Conservation (phyloP, 1,139 yeast species). For the Saccharomyces hybrid region DNA sequence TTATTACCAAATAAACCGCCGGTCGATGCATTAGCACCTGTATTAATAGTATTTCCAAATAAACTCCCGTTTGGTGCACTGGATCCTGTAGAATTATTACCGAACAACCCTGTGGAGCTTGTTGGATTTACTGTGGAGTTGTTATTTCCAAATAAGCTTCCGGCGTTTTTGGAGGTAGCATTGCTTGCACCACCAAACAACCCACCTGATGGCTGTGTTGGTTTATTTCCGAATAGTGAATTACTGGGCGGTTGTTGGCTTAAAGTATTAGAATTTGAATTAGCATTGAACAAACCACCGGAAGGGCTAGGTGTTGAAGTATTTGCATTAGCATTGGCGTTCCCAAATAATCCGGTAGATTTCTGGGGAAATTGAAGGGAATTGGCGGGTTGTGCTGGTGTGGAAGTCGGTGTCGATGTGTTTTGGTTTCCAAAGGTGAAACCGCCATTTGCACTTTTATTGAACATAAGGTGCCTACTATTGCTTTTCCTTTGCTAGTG, state of each 20-base stretch:
- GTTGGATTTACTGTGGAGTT: not conserved
- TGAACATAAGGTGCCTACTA: constrained; percentile 18
- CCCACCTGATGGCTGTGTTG: constrained; percentile 11
- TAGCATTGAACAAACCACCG: constrained; percentile 13
- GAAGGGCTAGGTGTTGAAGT: constrained; percentile 28
- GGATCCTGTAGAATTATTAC: constrained; percentile 7
- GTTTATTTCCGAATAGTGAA: constrained; percentile 30
- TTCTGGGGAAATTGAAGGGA: constrained; percentile 23
- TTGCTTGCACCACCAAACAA: constrained; percentile 28
- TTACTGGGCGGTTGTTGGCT: constrained; percentile 7
- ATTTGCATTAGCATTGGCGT: constrained; percentile 11
- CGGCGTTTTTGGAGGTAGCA: not conserved
- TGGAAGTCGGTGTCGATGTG: constrained; percentile 31
- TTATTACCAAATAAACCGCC: constrained; percentile 14
- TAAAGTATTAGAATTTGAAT: not conserved
- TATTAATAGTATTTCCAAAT: constrained; percentile 21
- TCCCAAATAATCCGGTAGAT: constrained; percentile 21
- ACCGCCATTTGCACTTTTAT: constrained; percentile 18
- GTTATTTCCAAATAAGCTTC: constrained; percentile 6
- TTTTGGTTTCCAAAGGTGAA: constrained; percentile 23
- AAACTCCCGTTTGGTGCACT: constrained; percentile 16
- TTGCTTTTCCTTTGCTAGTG: not conserved
- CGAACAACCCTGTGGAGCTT: constrained; percentile 10
- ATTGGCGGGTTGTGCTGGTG: constrained; percentile 24
- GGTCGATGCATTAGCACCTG: not conserved